A percentile compares a stretch with the other conserved stretches of the same genome.
These are phyloP conservation scores for Aspergillus funiculosus DNA, from an alignment of 495 filamentous ascomycete species.

Conservation along the genomic window DNA sequence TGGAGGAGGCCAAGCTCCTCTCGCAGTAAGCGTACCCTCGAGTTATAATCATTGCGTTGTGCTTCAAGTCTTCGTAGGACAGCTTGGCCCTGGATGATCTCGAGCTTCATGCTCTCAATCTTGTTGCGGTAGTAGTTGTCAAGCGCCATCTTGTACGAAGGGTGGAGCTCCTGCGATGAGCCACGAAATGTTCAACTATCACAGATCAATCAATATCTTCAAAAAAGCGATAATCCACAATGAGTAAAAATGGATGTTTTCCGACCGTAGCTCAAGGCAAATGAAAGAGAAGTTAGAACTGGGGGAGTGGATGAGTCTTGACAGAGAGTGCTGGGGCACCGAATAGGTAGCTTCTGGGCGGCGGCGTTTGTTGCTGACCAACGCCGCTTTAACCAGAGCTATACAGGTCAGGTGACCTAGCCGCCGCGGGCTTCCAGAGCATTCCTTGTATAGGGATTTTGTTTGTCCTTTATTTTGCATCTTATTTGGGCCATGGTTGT, in stretches of 20 bases:
- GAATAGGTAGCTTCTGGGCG: conserved; percentile 3
- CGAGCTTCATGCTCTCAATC: conserved; percentile 99
- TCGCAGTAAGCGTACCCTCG: conserved; percentile 85
- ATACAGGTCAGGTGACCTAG: neutral
- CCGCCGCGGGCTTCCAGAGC: too few species aligned
- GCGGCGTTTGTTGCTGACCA: neutral
- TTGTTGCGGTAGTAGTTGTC: conserved; percentile 99
- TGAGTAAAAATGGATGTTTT: neutral
- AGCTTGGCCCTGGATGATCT: conserved; percentile 97
- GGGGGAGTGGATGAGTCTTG: neutral
- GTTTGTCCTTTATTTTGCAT: too few species aligned
- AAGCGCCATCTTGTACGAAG: conserved; percentile 74
- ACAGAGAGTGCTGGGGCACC: neutral
- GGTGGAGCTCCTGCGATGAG: conserved; percentile 24
- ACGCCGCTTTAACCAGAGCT: conserved; percentile 2
- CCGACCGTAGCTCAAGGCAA: neutral
- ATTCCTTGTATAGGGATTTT: too few species aligned
- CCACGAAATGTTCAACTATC: neutral
- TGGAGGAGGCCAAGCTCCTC: conserved; percentile 96
- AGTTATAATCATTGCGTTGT: conserved; percentile 99
- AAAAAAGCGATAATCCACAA: neutral
- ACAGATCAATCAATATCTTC: neutral
- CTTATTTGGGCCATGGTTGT: too few species aligned
- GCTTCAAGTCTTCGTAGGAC: conserved; percentile 92
- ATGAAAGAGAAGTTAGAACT: neutral